Evolutionary conservation across 345 rosid genomes (phyloP), one percentile per base, ranked within the genome.

Genomic region (Raphanus raphanistrum): DNA sequence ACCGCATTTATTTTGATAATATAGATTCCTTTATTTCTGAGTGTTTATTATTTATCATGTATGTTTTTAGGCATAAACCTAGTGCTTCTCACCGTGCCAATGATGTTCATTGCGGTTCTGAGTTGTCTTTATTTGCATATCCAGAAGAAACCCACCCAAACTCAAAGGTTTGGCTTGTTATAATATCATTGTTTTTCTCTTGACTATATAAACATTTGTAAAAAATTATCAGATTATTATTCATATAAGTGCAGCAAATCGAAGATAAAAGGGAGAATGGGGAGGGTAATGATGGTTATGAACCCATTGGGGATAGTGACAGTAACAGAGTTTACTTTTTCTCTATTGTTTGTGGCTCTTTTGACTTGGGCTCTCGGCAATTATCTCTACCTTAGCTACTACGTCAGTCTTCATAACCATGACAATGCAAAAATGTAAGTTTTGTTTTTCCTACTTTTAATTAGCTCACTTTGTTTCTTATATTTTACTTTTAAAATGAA

Each of bases 41-140:
- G 61, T 21, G 4, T 57, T 38, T 36, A 29, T 10, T 41, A 8
- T 33, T 4, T 60, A 26, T 67, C 43, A 79, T 58, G 15, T 12
- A 12, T 26, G 8, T 55, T 36, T 55, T 9, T 82, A 92, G 97
- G 93, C 16, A 81, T 35, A 57, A 88, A 87, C 66, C 86, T 90
- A 52, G 81, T 90, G 70, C 84, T 92, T 36, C 87, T 88, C 26
- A 80, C 92, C 2, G 77, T 84, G 65, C 96, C 97, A 1, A 66
- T 88, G 73, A 85, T 90, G 88, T 74, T 88, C 60, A 80, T 90
- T 48, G 87, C 94, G 59, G 75, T 71, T 60, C 68, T 87, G 43
- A 90, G 91, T 55, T 87, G 96, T 66, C 45, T 86, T 64, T 85
- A 84, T 84, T 88, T 90, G 73, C 92, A 90, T 80, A 67, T 84